phyloP scores from a whole-genome alignment of 441 rosid species.

The Adansonia madagascariensis region DNA sequence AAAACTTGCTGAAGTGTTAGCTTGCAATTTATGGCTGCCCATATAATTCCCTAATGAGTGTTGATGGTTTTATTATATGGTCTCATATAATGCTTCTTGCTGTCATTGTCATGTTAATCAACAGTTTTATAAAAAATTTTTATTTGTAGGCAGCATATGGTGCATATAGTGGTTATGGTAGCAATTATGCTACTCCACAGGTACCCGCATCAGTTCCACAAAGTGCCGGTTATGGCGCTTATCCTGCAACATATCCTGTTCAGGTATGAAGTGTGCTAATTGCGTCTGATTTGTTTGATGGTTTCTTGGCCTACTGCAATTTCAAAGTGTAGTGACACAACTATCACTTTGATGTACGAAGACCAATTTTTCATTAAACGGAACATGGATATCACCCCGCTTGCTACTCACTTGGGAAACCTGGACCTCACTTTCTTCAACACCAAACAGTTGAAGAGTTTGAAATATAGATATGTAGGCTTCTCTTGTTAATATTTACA shows the following conservation, averaged over 20 bases:
- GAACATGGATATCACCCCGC: not conserved
- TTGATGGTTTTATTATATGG: no score
- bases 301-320: not conserved
- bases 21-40: no score
- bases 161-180: constrained; percentile 70
- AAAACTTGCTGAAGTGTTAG: no score
- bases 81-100: no score
- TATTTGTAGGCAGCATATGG: constrained; percentile 68
- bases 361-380: not conserved
- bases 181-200: constrained; percentile 69
- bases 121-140: not conserved
- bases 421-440: not conserved
- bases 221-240: constrained; percentile 72
- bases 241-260: constrained; percentile 74
- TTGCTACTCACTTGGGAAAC: not conserved
- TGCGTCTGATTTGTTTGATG: not conserved
- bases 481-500: not conserved
- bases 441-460: not conserved
- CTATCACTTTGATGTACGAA: not conserved
- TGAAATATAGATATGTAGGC: not conserved
- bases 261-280: constrained; percentile 53
- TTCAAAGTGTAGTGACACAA: not conserved
- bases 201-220: constrained; percentile 69
- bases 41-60: no score
- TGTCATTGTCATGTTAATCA: no score